phyloP scores from a whole-genome alignment of 345 rosid species.

The Pistacia vera region DNA sequence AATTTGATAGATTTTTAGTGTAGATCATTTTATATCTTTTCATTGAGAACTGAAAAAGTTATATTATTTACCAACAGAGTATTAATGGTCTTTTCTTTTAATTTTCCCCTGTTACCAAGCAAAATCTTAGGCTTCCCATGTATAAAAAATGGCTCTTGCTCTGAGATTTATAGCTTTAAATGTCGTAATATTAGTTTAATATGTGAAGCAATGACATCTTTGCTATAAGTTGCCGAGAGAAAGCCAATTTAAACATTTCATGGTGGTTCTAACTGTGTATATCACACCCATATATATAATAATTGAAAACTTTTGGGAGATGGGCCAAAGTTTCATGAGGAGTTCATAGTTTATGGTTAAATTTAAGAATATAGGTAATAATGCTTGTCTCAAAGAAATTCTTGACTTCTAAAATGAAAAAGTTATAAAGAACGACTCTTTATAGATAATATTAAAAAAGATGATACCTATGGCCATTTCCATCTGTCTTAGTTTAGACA shows the following conservation, averaged over 20 bases:
- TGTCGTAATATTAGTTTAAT: background rate
- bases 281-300: background rate
- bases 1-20: background rate
- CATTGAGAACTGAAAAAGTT: background rate
- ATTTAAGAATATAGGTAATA: background rate
- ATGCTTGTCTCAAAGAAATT: constrained; percentile 10
- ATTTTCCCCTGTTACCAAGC: background rate
- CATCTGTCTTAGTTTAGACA: background rate
- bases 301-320: too few species aligned
- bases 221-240: background rate
- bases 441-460: background rate
- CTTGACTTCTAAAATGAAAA: constrained; percentile 10
- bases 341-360: background rate
- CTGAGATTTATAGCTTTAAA: background rate
- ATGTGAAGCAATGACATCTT: background rate
- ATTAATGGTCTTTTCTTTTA: background rate
- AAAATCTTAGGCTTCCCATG: too few species aligned
- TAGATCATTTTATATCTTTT: background rate
- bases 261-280: background rate
- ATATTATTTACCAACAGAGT: background rate
- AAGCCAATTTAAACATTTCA: background rate
- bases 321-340: too few species aligned
- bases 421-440: constrained; percentile 1
- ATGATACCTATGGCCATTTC: background rate
- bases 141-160: background rate